These are phyloP conservation scores for Akanthomyces dipterigenus DNA, from an alignment of 2,329 filamentous ascomycete species.

Conservation along the genomic window DNA sequence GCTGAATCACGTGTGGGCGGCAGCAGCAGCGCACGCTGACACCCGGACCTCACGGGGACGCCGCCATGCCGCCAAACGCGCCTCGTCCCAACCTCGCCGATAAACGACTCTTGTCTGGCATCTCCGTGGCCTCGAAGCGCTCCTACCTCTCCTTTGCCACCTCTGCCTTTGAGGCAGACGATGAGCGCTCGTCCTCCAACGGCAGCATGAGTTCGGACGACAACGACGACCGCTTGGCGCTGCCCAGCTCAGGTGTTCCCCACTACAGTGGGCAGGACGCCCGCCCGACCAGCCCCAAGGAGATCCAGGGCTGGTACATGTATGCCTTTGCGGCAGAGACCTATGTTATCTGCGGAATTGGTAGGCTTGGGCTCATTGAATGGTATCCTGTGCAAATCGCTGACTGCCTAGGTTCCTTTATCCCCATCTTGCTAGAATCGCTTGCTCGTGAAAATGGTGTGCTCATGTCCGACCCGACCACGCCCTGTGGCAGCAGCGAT, in stretches of 20 bases:
- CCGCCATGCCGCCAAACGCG: conserved; percentile 13
- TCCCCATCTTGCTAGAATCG: conserved; percentile 91
- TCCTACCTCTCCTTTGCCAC: conserved; percentile 51
- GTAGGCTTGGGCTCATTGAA: conserved; percentile 40
- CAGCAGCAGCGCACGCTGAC: neutral
- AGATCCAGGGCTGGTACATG: conserved; percentile 90
- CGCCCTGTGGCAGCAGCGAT: conserved; percentile 64
- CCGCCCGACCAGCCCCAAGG: conserved; percentile 77
- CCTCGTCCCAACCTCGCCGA: conserved; percentile 35
- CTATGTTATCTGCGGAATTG: conserved; percentile 76
- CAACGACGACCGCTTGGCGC: conserved; percentile 27
- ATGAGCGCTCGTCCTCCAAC: conserved; percentile 52
- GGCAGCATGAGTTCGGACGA: conserved; percentile 32
- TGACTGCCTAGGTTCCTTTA: conserved; percentile 66
- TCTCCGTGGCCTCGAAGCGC: conserved; percentile 46
- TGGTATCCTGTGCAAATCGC: neutral
- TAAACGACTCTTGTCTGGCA: conserved; percentile 39
- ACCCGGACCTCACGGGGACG: conserved; percentile 4
- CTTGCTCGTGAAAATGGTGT: conserved; percentile 89
- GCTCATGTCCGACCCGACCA: conserved; percentile 67
- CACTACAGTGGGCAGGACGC: conserved; percentile 80
- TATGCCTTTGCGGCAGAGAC: conserved; percentile 96
- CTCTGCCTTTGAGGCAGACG: conserved; percentile 62
- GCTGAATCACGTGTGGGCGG: conserved; percentile 9
- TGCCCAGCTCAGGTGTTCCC: conserved; percentile 28